Conservation (phyloP, 768 basidiomycete species). For the Mycena sanguinolenta region DNA sequence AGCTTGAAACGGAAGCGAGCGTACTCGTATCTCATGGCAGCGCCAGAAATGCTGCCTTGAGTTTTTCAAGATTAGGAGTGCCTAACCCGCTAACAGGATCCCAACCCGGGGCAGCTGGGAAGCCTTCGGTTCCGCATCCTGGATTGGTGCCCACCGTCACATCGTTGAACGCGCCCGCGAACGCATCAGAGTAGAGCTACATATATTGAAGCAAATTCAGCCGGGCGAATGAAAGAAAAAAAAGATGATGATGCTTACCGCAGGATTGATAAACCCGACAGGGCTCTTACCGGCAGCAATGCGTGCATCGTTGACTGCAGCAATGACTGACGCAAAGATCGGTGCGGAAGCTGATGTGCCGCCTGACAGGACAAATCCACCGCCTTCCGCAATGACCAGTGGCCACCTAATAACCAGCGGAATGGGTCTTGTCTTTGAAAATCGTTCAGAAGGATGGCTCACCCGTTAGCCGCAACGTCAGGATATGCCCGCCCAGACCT, state of each 20-base stretch:
- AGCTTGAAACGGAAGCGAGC: slow-evolving; percentile 16
- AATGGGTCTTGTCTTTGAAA: not conserved
- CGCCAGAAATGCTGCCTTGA: not conserved
- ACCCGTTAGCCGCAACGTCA: not conserved
- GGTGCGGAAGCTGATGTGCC: not conserved
- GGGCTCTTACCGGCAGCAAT: not conserved
- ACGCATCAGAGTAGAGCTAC: not conserved
- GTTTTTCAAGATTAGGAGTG: not conserved
- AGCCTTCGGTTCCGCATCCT: not conserved
- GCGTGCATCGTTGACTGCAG: not conserved
- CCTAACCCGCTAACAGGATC: not conserved
- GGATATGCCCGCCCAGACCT: not conserved
- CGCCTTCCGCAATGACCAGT: not conserved
- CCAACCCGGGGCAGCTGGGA: not conserved
- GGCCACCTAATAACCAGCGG: not conserved
- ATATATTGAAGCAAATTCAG: not conserved
- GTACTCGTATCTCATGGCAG: not conserved
- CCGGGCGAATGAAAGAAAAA: not conserved
- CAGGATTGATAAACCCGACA: not conserved
- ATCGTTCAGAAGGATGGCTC: not conserved
- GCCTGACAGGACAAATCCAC: not conserved
- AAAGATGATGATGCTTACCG: not conserved
- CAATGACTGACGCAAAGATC: not conserved
- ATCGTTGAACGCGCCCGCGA: not conserved
- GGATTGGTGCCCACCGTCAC: not conserved